Evolutionary conservation across 148 eudicot genomes (phyloP), one percentile per base, ranked within the genome.

Genomic region (Arbutus unedo): DNA sequence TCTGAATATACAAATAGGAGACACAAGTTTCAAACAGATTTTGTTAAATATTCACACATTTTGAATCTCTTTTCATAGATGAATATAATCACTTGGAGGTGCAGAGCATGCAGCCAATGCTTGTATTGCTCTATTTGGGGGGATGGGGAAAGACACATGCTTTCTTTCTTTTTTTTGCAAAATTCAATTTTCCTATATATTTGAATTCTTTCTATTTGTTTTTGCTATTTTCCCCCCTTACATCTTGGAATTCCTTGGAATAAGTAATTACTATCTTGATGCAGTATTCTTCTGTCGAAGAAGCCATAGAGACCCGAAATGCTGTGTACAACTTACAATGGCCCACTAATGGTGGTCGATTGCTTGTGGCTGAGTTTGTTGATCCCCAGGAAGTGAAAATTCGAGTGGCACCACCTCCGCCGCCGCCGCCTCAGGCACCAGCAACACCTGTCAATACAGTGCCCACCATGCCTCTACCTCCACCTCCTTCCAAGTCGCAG

Each of bases 311-410:
- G 85, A 96, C 99, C 16, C 91, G 99, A 48, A 92, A 94, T 71
- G 92, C 95, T 80, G 90, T 96, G 6, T 94, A 91, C 88, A 93
- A 96, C 85, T 83, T 96, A 66, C 95, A 94, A 81, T 96, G 99
- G 99, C 99, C 99, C 71, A 86, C 93, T 60, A 93, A 96, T 75
- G 99, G 99, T 9, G 99, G 99, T 0, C 93, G 95, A 49, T 85
- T 87, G 76, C 88, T 96, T 64, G 74, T 88, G 48, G 99, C 97
- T 0, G 99, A 96, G 67, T 96, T 94, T 91, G 99, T 96, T 77
- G 98, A 91, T 60, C 92, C 97, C 19, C 91, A 93, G 85, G 98
- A 94, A 87, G 99, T 96, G 62, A 93, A 94, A 86, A 43, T 71
- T 18, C 89, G 89, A 5, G 45, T 83, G 13, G 98, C 92, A 82